These are phyloP conservation scores for Austroboletus niveus DNA, from an alignment of 1,284 basidiomycete species.

Conservation along the genomic window DNA sequence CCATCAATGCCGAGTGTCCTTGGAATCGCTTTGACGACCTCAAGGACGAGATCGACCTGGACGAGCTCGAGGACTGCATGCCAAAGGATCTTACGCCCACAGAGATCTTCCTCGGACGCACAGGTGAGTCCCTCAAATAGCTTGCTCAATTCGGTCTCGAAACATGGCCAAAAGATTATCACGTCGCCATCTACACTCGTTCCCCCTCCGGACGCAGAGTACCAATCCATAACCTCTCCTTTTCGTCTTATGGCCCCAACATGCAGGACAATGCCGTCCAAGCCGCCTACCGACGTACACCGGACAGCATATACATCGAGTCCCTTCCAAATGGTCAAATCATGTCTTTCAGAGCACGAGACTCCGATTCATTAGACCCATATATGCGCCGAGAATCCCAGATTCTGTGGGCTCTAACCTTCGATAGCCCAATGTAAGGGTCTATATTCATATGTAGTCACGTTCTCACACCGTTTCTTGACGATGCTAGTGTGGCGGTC, in stretches of 20 bases:
- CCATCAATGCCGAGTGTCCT: constrained; percentile 73
- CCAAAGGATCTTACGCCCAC: constrained; percentile 43
- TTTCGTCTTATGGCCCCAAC: constrained; percentile 83
- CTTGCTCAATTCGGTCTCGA: constrained; percentile 1
- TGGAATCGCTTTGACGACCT: constrained; percentile 69
- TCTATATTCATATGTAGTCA: constrained; percentile 4
- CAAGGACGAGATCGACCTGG: constrained; percentile 54
- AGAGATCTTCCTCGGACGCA: constrained; percentile 78
- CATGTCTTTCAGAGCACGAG: constrained; percentile 61
- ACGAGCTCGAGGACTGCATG: constrained; percentile 65
- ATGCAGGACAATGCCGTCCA: constrained; percentile 71
- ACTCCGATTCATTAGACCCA: constrained; percentile 22
- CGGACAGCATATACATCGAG: constrained; percentile 77
- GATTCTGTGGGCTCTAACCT: constrained; percentile 44
- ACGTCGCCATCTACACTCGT: constrained; percentile 64
- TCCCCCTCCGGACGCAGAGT: constrained; percentile 34
- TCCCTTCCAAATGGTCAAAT: constrained; percentile 74
- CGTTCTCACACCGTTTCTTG: neutral
- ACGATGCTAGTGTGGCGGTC: constrained; percentile 61
- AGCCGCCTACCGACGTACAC: constrained; percentile 62
- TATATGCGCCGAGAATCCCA: constrained; percentile 36
- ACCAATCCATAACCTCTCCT: constrained; percentile 73
- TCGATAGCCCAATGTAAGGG: constrained; percentile 32
- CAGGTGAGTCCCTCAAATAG: constrained; percentile 52
- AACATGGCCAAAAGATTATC: constrained; percentile 53